Evolutionary conservation across 805 yeast species (phyloP).

Genomic region (Saccharomycopsis guyanensis): DNA sequence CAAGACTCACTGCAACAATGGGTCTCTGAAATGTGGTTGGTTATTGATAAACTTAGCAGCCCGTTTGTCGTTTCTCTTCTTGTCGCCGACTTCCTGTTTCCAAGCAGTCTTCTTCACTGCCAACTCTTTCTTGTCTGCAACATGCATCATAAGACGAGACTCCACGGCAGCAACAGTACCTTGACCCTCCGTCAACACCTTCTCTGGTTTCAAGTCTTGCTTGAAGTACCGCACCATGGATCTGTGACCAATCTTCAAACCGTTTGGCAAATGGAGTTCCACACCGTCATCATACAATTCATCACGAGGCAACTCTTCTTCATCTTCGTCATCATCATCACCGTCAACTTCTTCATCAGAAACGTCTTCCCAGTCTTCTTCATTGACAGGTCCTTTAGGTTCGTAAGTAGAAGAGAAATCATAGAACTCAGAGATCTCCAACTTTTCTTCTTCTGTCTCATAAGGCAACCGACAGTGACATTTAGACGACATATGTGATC

Average conservation of each 20-base stretch:
- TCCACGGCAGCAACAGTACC: constrained; percentile 86
- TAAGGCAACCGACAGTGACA: constrained; percentile 87
- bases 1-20: constrained; percentile 42
- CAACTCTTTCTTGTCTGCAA: constrained; percentile 38
- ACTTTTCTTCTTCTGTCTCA: constrained; percentile 72
- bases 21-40: constrained; percentile 87
- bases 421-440: constrained; percentile 86
- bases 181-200: constrained; percentile 60
- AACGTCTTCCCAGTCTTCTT: constrained; percentile 32
- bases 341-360: constrained; percentile 28
- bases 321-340: constrained; percentile 23
- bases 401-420: constrained; percentile 74
- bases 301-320: constrained; percentile 30
- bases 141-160: constrained; percentile 41
- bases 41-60: constrained; percentile 75
- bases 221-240: constrained; percentile 71
- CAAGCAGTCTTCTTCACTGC: constrained; percentile 57
- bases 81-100: constrained; percentile 50
- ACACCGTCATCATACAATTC: constrained; percentile 52
- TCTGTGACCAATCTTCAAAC: constrained; percentile 81
- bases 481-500: constrained; percentile 85
- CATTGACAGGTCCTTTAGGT: constrained; percentile 26
- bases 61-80: constrained; percentile 42
- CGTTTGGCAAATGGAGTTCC: constrained; percentile 76
- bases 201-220: constrained; percentile 60